Evolutionary conservation across 164 flowering plant genomes (phyloP).

Genomic region (Dillenia turbinata): DNA sequence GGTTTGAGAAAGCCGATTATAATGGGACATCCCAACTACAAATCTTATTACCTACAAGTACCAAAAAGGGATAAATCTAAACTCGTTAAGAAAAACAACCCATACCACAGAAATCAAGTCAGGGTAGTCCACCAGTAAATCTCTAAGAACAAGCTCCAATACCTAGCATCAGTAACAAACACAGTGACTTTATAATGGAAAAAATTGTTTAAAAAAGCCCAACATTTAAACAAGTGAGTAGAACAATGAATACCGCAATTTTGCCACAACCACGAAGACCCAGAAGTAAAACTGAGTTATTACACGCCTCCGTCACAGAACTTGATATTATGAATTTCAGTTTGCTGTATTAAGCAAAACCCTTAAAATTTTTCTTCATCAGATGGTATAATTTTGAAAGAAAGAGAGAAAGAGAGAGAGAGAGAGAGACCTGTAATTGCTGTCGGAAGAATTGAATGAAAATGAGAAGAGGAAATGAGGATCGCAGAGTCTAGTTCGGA

Average conservation of each 20-base stretch:
- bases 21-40: no score
- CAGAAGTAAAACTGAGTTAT: slow-evolving; percentile 80
- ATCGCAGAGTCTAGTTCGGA: slow-evolving; percentile 57
- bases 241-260: slow-evolving; percentile 40
- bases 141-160: slow-evolving; percentile 77
- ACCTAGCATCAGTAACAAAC: slow-evolving; percentile 37
- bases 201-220: not conserved
- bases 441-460: slow-evolving; percentile 49
- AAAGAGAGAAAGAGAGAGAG: not conserved
- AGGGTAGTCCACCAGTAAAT: slow-evolving; percentile 51
- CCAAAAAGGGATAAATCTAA: no score
- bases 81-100: not conserved
- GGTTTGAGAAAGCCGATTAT: no score
- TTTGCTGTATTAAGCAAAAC: slow-evolving; percentile 48
- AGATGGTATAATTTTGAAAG: slow-evolving; percentile 6
- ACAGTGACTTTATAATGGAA: not conserved
- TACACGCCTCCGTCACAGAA: slow-evolving; percentile 79
- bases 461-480: slow-evolving; percentile 44
- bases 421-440: slow-evolving; percentile 53
- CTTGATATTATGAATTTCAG: slow-evolving; percentile 74
- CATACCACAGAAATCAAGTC: slow-evolving; percentile 80
- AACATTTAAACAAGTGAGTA: not conserved
- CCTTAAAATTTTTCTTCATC: not conserved
- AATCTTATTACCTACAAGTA: no score
- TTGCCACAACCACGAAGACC: slow-evolving; percentile 97